Evolutionary conservation across 2,329 filamentous ascomycete species (phyloP).

Genomic region (Aureobasidium sp.): DNA sequence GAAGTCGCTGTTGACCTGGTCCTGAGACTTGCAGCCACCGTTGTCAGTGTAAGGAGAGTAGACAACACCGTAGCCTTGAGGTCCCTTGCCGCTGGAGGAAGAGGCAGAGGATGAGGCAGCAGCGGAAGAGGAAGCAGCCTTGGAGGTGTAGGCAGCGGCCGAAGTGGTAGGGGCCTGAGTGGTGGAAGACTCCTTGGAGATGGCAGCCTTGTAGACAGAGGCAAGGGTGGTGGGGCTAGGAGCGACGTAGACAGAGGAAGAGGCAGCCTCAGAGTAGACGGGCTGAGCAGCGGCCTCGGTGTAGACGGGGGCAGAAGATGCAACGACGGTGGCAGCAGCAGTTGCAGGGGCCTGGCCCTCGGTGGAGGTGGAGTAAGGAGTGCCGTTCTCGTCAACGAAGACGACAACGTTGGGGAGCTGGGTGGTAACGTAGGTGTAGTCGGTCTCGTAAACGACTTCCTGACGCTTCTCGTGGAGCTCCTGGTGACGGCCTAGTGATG

Average conservation of each 20-base stretch:
- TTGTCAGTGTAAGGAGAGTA: slow-evolving; percentile 53
- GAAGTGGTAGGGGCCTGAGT: neutral
- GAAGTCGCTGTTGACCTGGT: slow-evolving; percentile 60
- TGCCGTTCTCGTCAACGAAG: slow-evolving; percentile 54
- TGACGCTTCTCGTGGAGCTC: slow-evolving; percentile 32
- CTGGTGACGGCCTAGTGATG: slow-evolving; percentile 27
- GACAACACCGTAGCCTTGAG: slow-evolving; percentile 40
- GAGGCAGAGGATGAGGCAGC: slow-evolving; percentile 21
- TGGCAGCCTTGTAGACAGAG: slow-evolving; percentile 15
- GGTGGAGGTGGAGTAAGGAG: slow-evolving; percentile 36
- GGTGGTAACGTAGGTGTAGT: slow-evolving; percentile 33
- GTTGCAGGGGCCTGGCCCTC: slow-evolving; percentile 13
- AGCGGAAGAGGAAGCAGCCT: slow-evolving; percentile 17
- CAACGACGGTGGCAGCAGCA: slow-evolving; percentile 16
- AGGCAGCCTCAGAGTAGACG: slow-evolving; percentile 19
- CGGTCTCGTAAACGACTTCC: slow-evolving; percentile 28
- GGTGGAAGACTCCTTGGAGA: slow-evolving; percentile 21
- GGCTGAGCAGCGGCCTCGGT: slow-evolving; percentile 17
- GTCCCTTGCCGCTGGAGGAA: slow-evolving; percentile 22
- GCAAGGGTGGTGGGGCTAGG: slow-evolving; percentile 18
- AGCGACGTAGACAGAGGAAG: slow-evolving; percentile 15
- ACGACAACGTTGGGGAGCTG: slow-evolving; percentile 47
- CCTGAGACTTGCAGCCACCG: slow-evolving; percentile 58
- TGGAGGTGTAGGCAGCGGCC: slow-evolving; percentile 15
- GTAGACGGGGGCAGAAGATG: slow-evolving; percentile 17